A percentile compares a stretch with the other conserved stretches of the same genome.
These are phyloP conservation scores for Knoxdaviesia proteae DNA, from an alignment of 2,329 filamentous ascomycete genomes.

Conservation along the genomic window DNA sequence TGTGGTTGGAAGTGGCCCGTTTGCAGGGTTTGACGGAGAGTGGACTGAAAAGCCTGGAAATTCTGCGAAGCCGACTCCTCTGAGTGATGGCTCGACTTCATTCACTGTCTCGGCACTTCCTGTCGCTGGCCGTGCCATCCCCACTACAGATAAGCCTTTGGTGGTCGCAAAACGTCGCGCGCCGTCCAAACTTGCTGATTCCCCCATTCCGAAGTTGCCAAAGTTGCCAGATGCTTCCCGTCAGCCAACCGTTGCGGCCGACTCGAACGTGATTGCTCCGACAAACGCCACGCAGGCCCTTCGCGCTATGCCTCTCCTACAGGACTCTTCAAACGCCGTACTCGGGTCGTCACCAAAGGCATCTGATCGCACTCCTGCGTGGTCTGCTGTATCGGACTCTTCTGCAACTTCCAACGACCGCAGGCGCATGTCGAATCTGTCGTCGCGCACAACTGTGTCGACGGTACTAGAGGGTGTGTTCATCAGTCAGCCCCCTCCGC, in stretches of 20 bases:
- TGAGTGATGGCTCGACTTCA: too few species aligned
- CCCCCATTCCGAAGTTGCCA: too few species aligned
- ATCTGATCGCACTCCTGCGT: slow-evolving; percentile 8
- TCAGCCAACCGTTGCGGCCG: too few species aligned
- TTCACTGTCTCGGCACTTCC: neutral
- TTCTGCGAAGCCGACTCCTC: too few species aligned
- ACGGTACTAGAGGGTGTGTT: slow-evolving; percentile 37
- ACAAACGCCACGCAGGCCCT: slow-evolving; percentile 30
- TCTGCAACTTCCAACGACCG: slow-evolving; percentile 15
- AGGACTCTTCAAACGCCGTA: slow-evolving; percentile 12
- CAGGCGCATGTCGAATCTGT: slow-evolving; percentile 30
- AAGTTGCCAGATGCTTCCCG: too few species aligned
- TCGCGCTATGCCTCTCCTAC: slow-evolving; percentile 24
- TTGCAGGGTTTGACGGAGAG: too few species aligned
- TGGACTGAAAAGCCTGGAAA: too few species aligned
- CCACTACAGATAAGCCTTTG: neutral
- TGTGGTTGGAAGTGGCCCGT: too few species aligned
- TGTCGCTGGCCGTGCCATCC: neutral
- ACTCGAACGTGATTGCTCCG: slow-evolving; percentile 15
- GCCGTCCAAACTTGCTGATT: too few species aligned
- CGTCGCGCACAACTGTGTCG: slow-evolving; percentile 30
- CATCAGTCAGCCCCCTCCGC: slow-evolving; percentile 23
- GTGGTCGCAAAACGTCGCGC: too few species aligned
- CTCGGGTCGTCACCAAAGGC: slow-evolving; percentile 16
- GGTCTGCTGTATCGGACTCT: slow-evolving; percentile 15